phyloP scores from a whole-genome alignment of 768 basidiomycete species.

The Royoungia palumana region DNA sequence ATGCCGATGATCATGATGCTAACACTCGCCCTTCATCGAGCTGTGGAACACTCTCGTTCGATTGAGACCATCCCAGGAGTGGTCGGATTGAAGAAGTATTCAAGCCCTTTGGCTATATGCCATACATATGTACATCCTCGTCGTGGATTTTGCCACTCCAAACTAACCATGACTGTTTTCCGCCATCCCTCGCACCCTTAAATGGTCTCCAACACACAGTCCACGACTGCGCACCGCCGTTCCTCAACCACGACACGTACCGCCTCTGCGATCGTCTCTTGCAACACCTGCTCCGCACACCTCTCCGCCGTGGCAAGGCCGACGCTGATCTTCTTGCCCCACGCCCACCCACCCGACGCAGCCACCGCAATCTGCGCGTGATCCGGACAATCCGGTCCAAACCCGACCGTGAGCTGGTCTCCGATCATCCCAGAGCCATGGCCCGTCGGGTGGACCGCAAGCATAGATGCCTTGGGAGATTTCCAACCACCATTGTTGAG shows the following conservation, averaged over 20 bases:
- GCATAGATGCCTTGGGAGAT: conserved; percentile 62
- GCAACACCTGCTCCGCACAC: conserved; percentile 26
- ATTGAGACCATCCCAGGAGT: too few relatives aligned
- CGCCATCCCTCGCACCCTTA: conserved; percentile 6
- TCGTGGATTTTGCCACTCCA: too few relatives aligned
- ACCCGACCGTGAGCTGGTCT: conserved; percentile 55
- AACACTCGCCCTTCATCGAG: too few relatives aligned
- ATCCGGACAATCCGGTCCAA: conserved; percentile 61
- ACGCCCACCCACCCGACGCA: conserved; percentile 67
- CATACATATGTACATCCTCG: too few relatives aligned
- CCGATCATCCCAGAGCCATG: conserved; percentile 45
- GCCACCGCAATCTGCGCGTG: conserved; percentile 62
- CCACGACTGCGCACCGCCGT: conserved; percentile 60
- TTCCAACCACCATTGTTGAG: conserved; percentile 74
- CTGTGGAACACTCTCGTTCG: too few relatives aligned
- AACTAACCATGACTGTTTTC: too few relatives aligned
- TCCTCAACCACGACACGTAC: conserved; percentile 55
- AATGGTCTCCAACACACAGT: conserved; percentile 50
- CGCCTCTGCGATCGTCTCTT: conserved; percentile 43
- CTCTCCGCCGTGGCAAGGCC: conserved; percentile 23
- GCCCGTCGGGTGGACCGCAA: conserved; percentile 60
- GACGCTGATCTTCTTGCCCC: conserved; percentile 41
- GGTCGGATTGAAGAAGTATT: too few relatives aligned
- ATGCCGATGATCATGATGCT: too few relatives aligned
- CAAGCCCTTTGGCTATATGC: too few relatives aligned